Base-by-base conservation (phyloP, 2,329 filamentous ascomycete species). In the Aspergillus texensis region DNA sequence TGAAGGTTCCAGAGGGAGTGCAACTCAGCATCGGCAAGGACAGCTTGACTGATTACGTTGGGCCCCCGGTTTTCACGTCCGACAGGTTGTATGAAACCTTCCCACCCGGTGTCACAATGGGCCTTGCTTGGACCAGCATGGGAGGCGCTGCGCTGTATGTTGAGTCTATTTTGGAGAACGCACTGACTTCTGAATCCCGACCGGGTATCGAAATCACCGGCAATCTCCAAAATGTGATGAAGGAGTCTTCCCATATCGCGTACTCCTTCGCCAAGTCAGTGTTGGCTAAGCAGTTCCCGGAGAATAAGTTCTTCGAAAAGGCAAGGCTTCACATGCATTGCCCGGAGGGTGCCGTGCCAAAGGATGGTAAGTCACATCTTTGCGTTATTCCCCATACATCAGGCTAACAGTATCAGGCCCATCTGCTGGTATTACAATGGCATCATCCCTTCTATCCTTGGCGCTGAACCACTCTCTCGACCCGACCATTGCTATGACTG, bases 171-270 rank as follows among this genome's bases (percentile, higher is more conserved):
- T 83, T 99, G 58, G 94, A 99, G 76, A 91, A 89, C 64, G 88
- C 91, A 0, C 85, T 98, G 55, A 88, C 88, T 12, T 85, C 89
- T 32, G 85, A 86, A 62, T 94, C 92, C 30, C 86, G 90, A 21
- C 91, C 94, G 8, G 88, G 91, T 21, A 84, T 99, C 50, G 92
- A 97, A 74, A 93, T 94, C 64, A 99, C 95, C 0, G 95, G 95
- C 63, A 98, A 98, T 75, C 85, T 99, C 56, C 95, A 97, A 82
- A 88, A 88, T 19, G 95, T 99, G 45, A 99, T 99, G 96, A 98
- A 97, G 81, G 95, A 99, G 80, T 97, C 94, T 2, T 95, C 93
- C 0, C 85, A 88, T 2, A 97, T 99, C 68, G 96, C 95, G 54
- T 98, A 99, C 82, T 96, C 93, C 0, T 99, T 97, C 74, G 90